Base-by-base conservation (phyloP, 164 flowering plant genomes). In the Euptelea pleiosperma region DNA sequence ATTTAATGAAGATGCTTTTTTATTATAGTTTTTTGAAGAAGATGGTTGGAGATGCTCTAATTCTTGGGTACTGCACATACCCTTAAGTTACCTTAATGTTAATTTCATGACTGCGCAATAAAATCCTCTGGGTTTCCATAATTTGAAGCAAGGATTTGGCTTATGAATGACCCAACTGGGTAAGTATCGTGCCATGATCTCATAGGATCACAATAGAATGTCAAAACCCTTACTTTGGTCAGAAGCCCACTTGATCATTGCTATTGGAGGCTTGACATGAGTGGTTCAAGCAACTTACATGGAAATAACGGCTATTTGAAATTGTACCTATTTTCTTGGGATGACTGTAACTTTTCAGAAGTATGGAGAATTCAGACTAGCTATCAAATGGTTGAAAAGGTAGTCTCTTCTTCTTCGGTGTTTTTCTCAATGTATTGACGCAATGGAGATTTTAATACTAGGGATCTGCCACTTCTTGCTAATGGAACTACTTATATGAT, bases 181-280 rank as follows among this genome's bases (percentile, higher is more conserved):
- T 50, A 50, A 93, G 86, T 84, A 85, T 51, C n/a, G 68, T 3
- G 77, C 85, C 94, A 90, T 84, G 57, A 82, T 60, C 65, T 78
- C 75, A 42, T 57, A 79, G 0, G 92, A 75, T 56, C 37, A 49
- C 11, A 81, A 78, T 8, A 79, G 70, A 75, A 87, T 89, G 58
- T 69, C 62, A 69, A 84, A 82, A 40, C 54, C 76, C 72, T 52
- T 55, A 65, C 40, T 40, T 46, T 77, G 77, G 24, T 64, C 53
- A 52, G 63, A 54, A 63, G 79, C 84, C 87, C 83, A 79, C 55
- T 65, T 79, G 72, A 86, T 90, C 71, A 93, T 40, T 40, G 43
- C 43, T n/a, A 40, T 40, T 40, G 5, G 43, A 40, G 12, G 43
- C 18, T 40, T 40, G 43, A 40, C 43, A 14, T 3, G 19, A 4